phyloP scores from a whole-genome alignment of 2,329 filamentous ascomycete species.

The Claviceps sp. region DNA sequence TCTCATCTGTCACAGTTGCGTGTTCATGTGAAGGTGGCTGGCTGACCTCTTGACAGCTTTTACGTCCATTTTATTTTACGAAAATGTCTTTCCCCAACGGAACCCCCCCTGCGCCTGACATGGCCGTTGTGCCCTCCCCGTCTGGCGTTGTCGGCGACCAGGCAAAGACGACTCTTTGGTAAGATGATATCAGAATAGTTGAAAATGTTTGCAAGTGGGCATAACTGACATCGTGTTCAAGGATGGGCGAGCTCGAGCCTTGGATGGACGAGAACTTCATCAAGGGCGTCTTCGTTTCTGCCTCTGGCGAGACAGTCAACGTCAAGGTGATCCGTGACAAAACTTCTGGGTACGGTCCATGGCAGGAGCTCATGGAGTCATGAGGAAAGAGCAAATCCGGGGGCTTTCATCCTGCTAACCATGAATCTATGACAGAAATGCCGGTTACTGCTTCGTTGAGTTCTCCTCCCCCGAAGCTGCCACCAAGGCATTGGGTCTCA shows the following conservation, averaged over 20 bases:
- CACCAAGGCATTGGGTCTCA: conserved; percentile 79
- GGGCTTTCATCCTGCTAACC: not conserved
- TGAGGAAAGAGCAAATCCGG: not conserved
- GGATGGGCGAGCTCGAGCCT: conserved; percentile 98
- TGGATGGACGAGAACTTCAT: conserved; percentile 99
- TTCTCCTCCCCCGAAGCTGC: conserved; percentile 74
- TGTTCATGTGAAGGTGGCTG: not conserved
- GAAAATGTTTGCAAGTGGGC: not conserved
- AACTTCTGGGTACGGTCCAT: conserved; percentile 69
- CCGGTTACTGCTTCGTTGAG: conserved; percentile 97
- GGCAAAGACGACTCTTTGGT: conserved; percentile 47
- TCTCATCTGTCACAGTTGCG: not conserved
- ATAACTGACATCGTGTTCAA: conserved; percentile 23
- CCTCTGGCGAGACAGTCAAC: conserved; percentile 87
- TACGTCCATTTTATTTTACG: conserved; percentile 3
- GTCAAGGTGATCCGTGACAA: conserved; percentile 99
- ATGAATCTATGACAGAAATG: conserved; percentile 49
- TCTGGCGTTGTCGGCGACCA: conserved; percentile 28
- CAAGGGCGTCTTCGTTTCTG: conserved; percentile 77
- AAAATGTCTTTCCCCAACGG: conserved; percentile 26
- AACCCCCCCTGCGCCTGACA: conserved; percentile 25
- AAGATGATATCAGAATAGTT: conserved; percentile 4
- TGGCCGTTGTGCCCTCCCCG: conserved; percentile 21
- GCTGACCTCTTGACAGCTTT: not conserved
- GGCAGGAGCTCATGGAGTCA: not conserved